A percentile compares a stretch with the other conserved stretches of the same genome.
Evolutionary conservation across 176 grass and related monocot species (phyloP).

Genomic region (Pontederia paniculata): DNA sequence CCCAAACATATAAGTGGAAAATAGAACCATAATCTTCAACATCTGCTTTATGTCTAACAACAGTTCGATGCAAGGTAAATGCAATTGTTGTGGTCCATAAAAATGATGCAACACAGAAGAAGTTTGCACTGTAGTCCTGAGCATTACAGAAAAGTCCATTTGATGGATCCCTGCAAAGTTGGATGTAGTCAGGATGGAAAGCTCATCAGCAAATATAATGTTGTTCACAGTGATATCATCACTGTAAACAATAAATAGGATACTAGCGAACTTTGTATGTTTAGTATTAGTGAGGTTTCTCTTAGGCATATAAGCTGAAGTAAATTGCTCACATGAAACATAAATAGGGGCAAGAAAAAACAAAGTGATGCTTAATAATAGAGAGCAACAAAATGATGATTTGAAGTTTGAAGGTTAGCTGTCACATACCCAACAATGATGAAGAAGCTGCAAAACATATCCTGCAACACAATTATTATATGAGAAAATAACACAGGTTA

Average conservation of each 20-base stretch:
- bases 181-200: neutral
- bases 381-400: neutral
- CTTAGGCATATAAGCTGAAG: too few relatives aligned
- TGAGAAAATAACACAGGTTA: slow-evolving; percentile 24
- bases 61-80: slow-evolving; percentile 87
- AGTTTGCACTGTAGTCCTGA: slow-evolving; percentile 86
- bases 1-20: slow-evolving; percentile 96
- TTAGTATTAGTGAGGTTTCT: too few relatives aligned
- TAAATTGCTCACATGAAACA: too few relatives aligned
- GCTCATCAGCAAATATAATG: neutral
- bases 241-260: neutral
- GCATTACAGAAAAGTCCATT: slow-evolving; percentile 92
- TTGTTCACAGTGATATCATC: neutral
- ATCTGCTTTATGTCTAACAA: slow-evolving; percentile 95
- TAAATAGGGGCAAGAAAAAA: neutral
- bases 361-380: neutral
- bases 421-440: slow-evolving; percentile 66
- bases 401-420: too few relatives aligned
- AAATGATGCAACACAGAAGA: slow-evolving; percentile 93
- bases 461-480: slow-evolving; percentile 36
- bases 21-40: slow-evolving; percentile 87
- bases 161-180: slow-evolving; percentile 54
- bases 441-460: slow-evolving; percentile 98
- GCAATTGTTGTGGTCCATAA: slow-evolving; percentile 93
- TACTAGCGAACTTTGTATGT: too few relatives aligned